Percentiles rank a stretch among this genome's conserved stretches.
phyloP scores from a whole-genome alignment of 768 basidiomycete species.

The Auricularia sp. region DNA sequence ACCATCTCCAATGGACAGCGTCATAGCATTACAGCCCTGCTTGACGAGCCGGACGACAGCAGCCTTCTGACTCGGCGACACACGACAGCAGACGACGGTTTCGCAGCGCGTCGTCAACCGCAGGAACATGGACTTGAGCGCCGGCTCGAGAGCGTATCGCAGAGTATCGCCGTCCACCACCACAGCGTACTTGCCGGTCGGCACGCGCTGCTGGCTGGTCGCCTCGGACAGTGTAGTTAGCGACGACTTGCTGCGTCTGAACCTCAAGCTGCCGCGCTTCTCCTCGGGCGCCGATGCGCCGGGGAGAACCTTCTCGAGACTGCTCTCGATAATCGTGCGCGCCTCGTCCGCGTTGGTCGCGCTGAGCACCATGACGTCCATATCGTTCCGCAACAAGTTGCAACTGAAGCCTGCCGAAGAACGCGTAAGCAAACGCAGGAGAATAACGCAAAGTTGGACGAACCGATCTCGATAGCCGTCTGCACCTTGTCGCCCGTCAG shows the following conservation, averaged over 20 bases:
- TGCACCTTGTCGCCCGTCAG: constrained; percentile 95
- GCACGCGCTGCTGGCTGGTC: constrained; percentile 18
- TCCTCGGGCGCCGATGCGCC: neutral
- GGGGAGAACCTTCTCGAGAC: constrained; percentile 74
- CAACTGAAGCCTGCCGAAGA: constrained; percentile 66
- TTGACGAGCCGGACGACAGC: constrained; percentile 89
- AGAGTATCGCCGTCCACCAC: constrained; percentile 96
- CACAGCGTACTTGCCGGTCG: constrained; percentile 74
- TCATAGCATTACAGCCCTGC: constrained; percentile 93
- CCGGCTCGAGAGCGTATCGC: constrained; percentile 63
- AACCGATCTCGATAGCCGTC: constrained; percentile 96
- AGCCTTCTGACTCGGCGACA: constrained; percentile 95
- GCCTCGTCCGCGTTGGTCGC: constrained; percentile 68
- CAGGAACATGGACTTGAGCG: constrained; percentile 78
- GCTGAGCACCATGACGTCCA: constrained; percentile 96
- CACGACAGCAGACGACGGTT: constrained; percentile 98
- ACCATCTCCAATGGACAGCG: constrained; percentile 91
- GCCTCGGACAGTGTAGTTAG: constrained; percentile 22
- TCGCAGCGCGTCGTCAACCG: constrained; percentile 92
- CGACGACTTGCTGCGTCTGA: constrained; percentile 31
- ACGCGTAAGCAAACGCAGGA: constrained; percentile 2
- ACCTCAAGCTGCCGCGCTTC: neutral
- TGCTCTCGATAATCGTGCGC: constrained; percentile 80
- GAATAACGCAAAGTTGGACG: constrained; percentile 20
- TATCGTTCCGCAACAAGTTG: constrained; percentile 85